Evolutionary conservation across 768 basidiomycete genomes (phyloP).

Genomic region (Leccinum fibrillosum): DNA sequence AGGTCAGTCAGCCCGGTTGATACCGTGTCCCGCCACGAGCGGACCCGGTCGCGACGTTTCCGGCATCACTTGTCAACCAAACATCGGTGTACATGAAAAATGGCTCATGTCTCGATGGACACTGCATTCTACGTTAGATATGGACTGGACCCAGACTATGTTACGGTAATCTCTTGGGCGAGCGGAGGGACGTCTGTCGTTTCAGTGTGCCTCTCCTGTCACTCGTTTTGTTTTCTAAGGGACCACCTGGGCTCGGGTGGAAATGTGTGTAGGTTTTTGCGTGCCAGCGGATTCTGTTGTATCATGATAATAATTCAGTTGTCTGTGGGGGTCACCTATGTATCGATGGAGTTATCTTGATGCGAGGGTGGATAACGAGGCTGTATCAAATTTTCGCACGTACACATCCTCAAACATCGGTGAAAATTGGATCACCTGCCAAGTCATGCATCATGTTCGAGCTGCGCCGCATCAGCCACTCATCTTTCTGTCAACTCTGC

Average conservation of each 20-base stretch:
- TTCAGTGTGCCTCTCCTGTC: conserved; percentile 4
- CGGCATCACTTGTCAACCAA: conserved; percentile 4
- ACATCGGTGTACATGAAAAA: conserved; percentile 5
- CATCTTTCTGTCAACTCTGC: neutral
- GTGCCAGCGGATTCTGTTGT: conserved; percentile 10
- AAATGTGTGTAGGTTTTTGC: conserved; percentile 7
- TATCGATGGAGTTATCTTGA: neutral
- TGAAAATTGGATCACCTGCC: neutral
- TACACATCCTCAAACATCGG: conserved; percentile 8
- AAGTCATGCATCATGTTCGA: neutral
- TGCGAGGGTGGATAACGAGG: neutral
- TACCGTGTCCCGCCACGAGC: conserved; percentile 5
- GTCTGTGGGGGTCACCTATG: neutral
- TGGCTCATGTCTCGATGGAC: conserved; percentile 7
- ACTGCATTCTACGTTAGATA: conserved; percentile 19
- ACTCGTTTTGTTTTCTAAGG: conserved; percentile 7
- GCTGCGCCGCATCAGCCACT: neutral
- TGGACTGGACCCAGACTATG: conserved; percentile 22
- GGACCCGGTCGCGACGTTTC: neutral
- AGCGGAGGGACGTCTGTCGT: conserved; percentile 12
- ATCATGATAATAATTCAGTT: conserved; percentile 5
- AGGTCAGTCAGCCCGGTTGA: conserved; percentile 23
- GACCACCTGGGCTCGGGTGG: conserved; percentile 9
- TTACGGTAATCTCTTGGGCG: conserved; percentile 8
- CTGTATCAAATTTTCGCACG: neutral